Percentiles rank a stretch among this genome's conserved stretches.
These are phyloP conservation scores for Cladosporium oxysporum DNA, from an alignment of 2,329 filamentous ascomycete genomes.

Conservation along the genomic window DNA sequence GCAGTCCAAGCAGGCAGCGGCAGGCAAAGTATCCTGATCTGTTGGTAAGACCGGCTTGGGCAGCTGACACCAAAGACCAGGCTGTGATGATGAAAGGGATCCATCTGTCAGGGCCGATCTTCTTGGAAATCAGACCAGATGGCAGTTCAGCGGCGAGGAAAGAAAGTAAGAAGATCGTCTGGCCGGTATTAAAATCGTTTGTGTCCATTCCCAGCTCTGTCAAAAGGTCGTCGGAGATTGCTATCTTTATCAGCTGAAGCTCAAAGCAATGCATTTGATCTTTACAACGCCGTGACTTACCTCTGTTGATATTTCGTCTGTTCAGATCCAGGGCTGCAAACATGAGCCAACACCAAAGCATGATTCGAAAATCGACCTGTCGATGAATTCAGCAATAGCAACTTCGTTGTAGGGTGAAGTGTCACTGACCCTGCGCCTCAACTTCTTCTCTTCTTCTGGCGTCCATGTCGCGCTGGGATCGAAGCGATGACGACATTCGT, in stretches of 20 bases:
- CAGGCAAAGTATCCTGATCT: slow-evolving; percentile 32
- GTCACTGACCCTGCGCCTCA: slow-evolving; percentile 28
- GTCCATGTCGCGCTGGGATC: slow-evolving; percentile 35
- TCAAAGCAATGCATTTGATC: background rate
- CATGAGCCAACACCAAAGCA: slow-evolving; percentile 45
- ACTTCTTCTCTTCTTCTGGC: slow-evolving; percentile 27
- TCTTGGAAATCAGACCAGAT: slow-evolving; percentile 54
- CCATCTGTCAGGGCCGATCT: slow-evolving; percentile 49
- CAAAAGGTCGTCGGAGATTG: slow-evolving; percentile 30
- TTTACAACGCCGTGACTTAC: background rate
- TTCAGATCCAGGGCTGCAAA: slow-evolving; percentile 46
- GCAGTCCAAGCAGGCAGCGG: slow-evolving; percentile 28
- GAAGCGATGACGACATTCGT: slow-evolving; percentile 51
- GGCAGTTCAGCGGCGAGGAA: slow-evolving; percentile 53
- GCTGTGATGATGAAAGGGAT: slow-evolving; percentile 40
- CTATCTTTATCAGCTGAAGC: slow-evolving; percentile 24
- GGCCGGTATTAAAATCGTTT: slow-evolving; percentile 48
- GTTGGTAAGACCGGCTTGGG: slow-evolving; percentile 39
- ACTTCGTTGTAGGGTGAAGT: slow-evolving; percentile 19
- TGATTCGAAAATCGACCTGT: slow-evolving; percentile 2
- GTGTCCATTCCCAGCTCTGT: slow-evolving; percentile 46
- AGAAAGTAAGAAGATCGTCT: slow-evolving; percentile 46
- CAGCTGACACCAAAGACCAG: slow-evolving; percentile 40
- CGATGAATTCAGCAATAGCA: background rate
- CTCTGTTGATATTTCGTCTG: slow-evolving; percentile 28